Base-by-base conservation (phyloP, 371 early-diverging fungal species). In the Spiromyces aspiralis region DNA sequence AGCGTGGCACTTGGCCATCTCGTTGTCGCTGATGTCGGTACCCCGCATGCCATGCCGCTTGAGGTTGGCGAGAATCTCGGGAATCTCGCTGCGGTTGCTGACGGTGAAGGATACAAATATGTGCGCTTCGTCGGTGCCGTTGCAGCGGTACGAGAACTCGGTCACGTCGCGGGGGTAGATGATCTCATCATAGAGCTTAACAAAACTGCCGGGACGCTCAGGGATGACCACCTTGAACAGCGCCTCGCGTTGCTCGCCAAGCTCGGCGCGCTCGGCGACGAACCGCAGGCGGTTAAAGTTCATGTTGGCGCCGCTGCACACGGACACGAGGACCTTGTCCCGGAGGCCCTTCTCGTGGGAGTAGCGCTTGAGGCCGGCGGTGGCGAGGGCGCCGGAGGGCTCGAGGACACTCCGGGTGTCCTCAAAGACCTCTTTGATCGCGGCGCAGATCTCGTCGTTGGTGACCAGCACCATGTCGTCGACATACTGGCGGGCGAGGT, bases 401-500 rank as follows among this genome's bases (percentile, higher is more conserved):
- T 97, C 97, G 26, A 92, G 82, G 19, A 97, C 83, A 6, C 83
- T 77, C 26, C 95, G 78, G 0, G 95, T 91, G 55, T 97, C 95
- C 69, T 92, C 94, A 67, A 95, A 97, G 3, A 86, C 81, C 67
- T 97, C 97, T 66, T 94, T 94, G 73, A 97, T 95, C 41, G 94
- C 94, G 2, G 97, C 95, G 64, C 97, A 97, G 27, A 95, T 82
- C 64, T 96, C 95, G 70, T 96, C 97, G 56, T 86, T 97, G 46
- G 73, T 76, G 1, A 97, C 90, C 44, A 84, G 73, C 26, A 97
- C 74, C 63, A 90, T 81, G 44, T 87, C 95, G 62, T 87, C 88
- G 16, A 87, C 64, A 16, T 80, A 57, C 0, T 61, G 56, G 23
- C 64, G 58, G 47, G 84, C 83, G 1, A 96, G 48, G 4, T 88